Conservation (phyloP, 2,329 filamentous ascomycete species). For the Ophiostoma australiae region DNA sequence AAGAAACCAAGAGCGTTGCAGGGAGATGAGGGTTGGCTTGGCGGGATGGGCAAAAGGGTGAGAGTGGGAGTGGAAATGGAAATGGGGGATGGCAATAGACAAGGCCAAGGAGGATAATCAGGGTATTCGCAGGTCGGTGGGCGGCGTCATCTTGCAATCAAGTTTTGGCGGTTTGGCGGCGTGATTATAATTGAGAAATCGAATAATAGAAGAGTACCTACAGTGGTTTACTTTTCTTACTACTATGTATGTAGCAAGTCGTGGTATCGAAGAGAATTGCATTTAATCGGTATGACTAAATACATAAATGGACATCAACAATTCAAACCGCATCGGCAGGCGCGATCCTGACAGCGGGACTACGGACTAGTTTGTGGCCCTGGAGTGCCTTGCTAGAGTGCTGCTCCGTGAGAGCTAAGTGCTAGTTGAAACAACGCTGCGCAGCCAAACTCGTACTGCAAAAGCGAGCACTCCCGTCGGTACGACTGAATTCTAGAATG, state of each 20-base stretch:
- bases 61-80: background rate
- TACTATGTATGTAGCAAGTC: too few relatives aligned
- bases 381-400: background rate
- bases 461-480: background rate
- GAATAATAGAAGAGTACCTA: too few relatives aligned
- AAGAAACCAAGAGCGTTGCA: conserved; percentile 1
- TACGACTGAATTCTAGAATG: background rate
- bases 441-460: background rate
- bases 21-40: conserved; percentile 6
- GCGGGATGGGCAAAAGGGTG: background rate
- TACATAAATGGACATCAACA: background rate
- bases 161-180: background rate
- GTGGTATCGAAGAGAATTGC: too few relatives aligned
- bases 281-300: too few relatives aligned
- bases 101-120: background rate
- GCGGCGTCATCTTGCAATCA: background rate
- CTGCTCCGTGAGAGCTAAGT: background rate
- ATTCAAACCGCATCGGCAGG: background rate
- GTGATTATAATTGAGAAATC: too few relatives aligned
- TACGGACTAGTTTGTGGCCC: background rate
- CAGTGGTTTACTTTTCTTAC: too few relatives aligned
- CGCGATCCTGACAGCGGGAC: background rate
- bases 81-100: background rate
- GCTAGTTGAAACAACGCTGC: background rate
- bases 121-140: background rate